phyloP scores from a whole-genome alignment of 352 stramenopile species.

The Phytophthora pisi region DNA sequence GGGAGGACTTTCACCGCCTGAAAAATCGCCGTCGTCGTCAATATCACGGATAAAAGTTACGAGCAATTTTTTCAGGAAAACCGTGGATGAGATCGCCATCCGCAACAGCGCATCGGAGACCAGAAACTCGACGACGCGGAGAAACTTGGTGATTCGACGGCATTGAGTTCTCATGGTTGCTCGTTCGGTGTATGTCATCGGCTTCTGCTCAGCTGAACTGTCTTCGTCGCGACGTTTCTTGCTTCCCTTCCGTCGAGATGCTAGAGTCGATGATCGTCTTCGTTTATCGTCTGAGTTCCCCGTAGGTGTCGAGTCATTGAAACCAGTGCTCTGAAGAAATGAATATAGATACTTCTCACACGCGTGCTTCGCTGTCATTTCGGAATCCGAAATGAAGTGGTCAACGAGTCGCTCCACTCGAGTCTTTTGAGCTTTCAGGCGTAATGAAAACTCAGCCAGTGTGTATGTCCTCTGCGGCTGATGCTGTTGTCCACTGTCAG shows the following conservation, averaged over 20 bases:
- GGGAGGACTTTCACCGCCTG: slow-evolving; percentile 1
- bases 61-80: slow-evolving; percentile 52
- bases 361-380: slow-evolving; percentile 65
- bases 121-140: slow-evolving; percentile 92
- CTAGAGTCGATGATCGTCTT: slow-evolving; percentile 21
- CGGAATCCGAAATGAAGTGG: slow-evolving; percentile 58
- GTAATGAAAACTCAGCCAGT: slow-evolving; percentile 80
- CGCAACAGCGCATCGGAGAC: slow-evolving; percentile 79
- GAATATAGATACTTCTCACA: slow-evolving; percentile 68
- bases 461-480: slow-evolving; percentile 67
- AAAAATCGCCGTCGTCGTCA: slow-evolving; percentile 6
- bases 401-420: slow-evolving; percentile 63
- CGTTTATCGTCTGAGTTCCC: slow-evolving; percentile 1
- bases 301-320: slow-evolving; percentile 42
- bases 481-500: neutral
- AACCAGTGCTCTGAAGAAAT: slow-evolving; percentile 61
- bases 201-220: slow-evolving; percentile 34
- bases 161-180: slow-evolving; percentile 92
- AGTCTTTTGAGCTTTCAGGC: slow-evolving; percentile 74
- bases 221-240: slow-evolving; percentile 1
- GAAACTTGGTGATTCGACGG: slow-evolving; percentile 90
- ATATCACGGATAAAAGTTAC: slow-evolving; percentile 37
- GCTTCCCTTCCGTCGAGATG: slow-evolving; percentile 24
- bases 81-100: slow-evolving; percentile 68
- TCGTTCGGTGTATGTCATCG: slow-evolving; percentile 96